Evolutionary conservation across 768 basidiomycete genomes (phyloP), one percentile per base, ranked within the genome.

Genomic region (Rhizopogon rudus): DNA sequence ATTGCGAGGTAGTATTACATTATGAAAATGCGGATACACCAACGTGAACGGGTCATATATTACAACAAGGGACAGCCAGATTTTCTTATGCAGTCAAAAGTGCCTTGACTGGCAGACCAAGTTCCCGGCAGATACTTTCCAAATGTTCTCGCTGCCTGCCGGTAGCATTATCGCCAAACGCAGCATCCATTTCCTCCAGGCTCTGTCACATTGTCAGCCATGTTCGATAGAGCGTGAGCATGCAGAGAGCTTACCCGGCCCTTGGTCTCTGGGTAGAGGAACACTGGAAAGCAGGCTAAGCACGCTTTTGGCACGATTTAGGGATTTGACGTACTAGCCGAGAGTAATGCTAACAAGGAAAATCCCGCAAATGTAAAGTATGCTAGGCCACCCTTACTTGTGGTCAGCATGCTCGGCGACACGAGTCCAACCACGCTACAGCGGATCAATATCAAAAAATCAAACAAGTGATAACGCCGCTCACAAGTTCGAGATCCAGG

Each of bases 401-500:
- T 37, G 6, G 61, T 31, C 48, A 67, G 44, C 67, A 67, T 70
- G 20, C 28, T 59, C 5, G 66, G 70, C 25, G 68, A 62, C 16
- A 65, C 66, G 51, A 70, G 31, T 5, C 68, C 70, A 43, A 68
- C 63, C 49, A 63, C 2, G 5, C 68, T 70, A 25, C 56, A 57
- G 29, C 5, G 16, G 13, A 28, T 53, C 31, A 41, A 29, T 14
- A 53, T 10, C 22, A 25, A 40, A 37, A 29, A 2, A 20, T 31
- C n/a, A 8, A 31, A 28, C 4, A 42, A 16, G 48, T 12, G 6
- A 56, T 37, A 16, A 37, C 5, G 20, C 5, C 14, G 33, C 63
- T 9, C 55, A 69, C 68, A 69, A 71, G 52, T 74, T 75, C 28
- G 73, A 71, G 60, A 73, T 71, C 75, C 75, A 76, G 22, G 73